Evolutionary conservation across 768 basidiomycete genomes (phyloP), one percentile per base, ranked within the genome.

Genomic region (Lactarius tabidus): DNA sequence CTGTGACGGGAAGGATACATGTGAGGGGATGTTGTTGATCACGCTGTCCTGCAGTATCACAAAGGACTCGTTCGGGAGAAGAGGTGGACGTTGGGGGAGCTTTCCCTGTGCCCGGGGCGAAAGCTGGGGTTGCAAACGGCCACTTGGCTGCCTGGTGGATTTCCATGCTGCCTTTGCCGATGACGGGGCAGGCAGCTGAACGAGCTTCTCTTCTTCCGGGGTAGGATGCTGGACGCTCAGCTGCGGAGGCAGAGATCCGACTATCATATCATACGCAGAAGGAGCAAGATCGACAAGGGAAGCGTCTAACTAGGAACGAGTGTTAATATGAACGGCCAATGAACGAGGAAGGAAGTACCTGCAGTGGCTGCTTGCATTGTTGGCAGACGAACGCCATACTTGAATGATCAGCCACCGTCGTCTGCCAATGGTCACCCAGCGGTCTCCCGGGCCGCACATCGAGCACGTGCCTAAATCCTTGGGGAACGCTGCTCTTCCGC

Each of bases 351-450:
- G 10, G 54, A 58, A 75, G 65, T 74, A 90, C 90, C 84, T 93
- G 88, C 38, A 97, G 78, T 7, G 91, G 92, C 72, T 95, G 90
- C 77, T 93, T 93, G 81, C 92, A 94, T 77, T 94, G 92, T 73
- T 93, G 91, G 71, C 92, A 94, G 57, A 89, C 81, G 70, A 80
- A 81, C 62, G 69, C 77, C 81, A 82, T 82, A 9, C n/a, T n/a
- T 45, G 28, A 43, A 10, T 6, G 41, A n/a, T 18, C 18, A 41
- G 5, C 17, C 18, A 18, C 18, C 41, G 18, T 20, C 1, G 4
- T 18, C 41, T 43, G 18, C 41, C 43, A 45, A 45, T 45, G 4
- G 43, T 45, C 1, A 14, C 5, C 28, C 12, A 38, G 38, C 14
- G 10, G 38, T 31, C 29, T 26, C 26, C 29, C 63, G 63, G 63